A percentile compares a stretch with the other conserved stretches of the same genome.
Conservation (phyloP, 2,329 filamentous ascomycete species). For the Eutypa lata region DNA sequence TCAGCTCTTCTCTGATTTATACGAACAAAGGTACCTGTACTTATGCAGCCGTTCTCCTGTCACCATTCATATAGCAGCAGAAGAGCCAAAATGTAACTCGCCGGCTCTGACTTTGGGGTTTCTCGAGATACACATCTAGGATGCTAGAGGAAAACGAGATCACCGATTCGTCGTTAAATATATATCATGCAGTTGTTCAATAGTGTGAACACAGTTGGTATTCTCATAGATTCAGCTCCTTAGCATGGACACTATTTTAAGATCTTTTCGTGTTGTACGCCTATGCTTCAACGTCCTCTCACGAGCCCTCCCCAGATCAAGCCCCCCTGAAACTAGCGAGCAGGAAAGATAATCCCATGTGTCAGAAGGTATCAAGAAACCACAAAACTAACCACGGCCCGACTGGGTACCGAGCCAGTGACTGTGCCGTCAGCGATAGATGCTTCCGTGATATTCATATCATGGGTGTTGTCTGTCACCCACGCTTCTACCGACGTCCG, state of each 20-base stretch:
- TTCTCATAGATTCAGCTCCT: slow-evolving; percentile 1
- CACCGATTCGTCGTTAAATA: too few species aligned
- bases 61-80: too few species aligned
- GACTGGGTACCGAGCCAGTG: slow-evolving; percentile 18
- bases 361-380: slow-evolving; percentile 11
- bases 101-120: not conserved
- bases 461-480: slow-evolving; percentile 33
- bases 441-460: slow-evolving; percentile 15
- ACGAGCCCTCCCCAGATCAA: too few species aligned
- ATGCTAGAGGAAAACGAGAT: too few species aligned
- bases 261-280: slow-evolving; percentile 7
- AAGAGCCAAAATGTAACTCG: too few species aligned
- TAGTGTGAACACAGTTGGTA: not conserved
- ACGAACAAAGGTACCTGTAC: not conserved
- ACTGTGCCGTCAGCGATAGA: slow-evolving; percentile 12
- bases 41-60: not conserved
- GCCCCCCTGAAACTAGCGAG: not conserved
- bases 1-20: not conserved
- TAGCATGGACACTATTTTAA: slow-evolving; percentile 4
- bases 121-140: not conserved
- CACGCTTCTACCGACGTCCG: slow-evolving; percentile 28
- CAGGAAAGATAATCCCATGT: not conserved
- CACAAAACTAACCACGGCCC: slow-evolving; percentile 8
- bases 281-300: slow-evolving; percentile 5
- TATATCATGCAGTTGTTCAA: too few species aligned